Conservation (phyloP, 495 filamentous ascomycete genomes). For the Xylaria cubensis region DNA sequence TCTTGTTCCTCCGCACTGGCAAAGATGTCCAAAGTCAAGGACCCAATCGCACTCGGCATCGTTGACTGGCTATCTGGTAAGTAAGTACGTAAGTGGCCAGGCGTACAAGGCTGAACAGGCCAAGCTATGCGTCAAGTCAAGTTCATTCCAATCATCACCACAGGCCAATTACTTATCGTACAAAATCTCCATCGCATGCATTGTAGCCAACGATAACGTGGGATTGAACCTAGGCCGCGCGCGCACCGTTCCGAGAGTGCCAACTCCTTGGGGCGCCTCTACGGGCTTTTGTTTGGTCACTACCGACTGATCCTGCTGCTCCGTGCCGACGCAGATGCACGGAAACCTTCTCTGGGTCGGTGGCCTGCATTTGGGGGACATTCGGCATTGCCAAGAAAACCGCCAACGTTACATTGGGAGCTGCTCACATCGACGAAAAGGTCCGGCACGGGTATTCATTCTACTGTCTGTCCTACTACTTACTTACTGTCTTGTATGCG, state of each 20-base stretch:
- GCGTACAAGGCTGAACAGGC: too few species aligned
- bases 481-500: background rate
- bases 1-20: background rate
- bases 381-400: constrained; percentile 2
- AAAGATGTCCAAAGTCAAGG: background rate
- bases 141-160: background rate
- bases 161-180: background rate
- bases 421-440: background rate
- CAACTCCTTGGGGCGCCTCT: constrained; percentile 14
- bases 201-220: background rate
- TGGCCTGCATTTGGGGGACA: constrained; percentile 13
- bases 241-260: background rate
- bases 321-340: constrained; percentile 18
- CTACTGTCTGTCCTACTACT: too few species aligned
- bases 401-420: constrained; percentile 13
- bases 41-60: too few species aligned
- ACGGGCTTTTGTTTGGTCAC: constrained; percentile 4
- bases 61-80: too few species aligned
- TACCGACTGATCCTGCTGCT: background rate
- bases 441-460: constrained; percentile 7
- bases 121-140: background rate
- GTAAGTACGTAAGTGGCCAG: too few species aligned
- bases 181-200: background rate
- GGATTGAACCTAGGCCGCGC: background rate
- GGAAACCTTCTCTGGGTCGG: constrained; percentile 19